These are phyloP conservation scores for Corinectria fuckeliana DNA, from an alignment of 2,329 filamentous ascomycete genomes.

Conservation along the genomic window DNA sequence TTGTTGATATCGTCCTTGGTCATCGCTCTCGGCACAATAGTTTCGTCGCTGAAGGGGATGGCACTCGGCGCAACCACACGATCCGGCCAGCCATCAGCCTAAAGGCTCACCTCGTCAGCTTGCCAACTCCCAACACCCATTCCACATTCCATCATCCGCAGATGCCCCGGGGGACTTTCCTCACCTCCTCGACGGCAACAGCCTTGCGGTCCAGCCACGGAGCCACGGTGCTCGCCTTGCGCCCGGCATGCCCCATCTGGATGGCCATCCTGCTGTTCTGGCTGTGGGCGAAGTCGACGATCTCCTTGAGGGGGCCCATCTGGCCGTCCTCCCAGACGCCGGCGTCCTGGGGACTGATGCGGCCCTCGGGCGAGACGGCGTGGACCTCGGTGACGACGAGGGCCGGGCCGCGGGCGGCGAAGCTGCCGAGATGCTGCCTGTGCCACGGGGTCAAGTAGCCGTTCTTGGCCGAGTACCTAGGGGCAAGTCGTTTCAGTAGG, in stretches of 20 bases:
- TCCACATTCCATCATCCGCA: too few relatives aligned
- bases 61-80: constrained; percentile 32
- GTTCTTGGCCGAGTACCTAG: constrained; percentile 44
- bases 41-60: constrained; percentile 29
- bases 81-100: constrained; percentile 37
- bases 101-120: background rate
- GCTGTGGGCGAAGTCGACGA: constrained; percentile 67
- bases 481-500: background rate
- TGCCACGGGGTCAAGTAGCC: constrained; percentile 53
- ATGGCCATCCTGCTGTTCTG: constrained; percentile 71
- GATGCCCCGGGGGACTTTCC: fast-evolving
- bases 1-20: constrained; percentile 31
- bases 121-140: too few relatives aligned
- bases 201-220: constrained; percentile 37
- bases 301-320: constrained; percentile 61
- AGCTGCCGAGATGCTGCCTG: constrained; percentile 48
- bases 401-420: constrained; percentile 55
- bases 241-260: constrained; percentile 73
- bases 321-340: constrained; percentile 77
- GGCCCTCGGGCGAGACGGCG: constrained; percentile 68
- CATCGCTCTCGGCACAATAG: constrained; percentile 31
- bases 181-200: constrained; percentile 32
- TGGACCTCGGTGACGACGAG: constrained; percentile 73
- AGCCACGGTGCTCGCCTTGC: constrained; percentile 54
- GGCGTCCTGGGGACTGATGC: constrained; percentile 73